Conservation (phyloP, 257 asterid genomes). For the Thymus mandschuricus region DNA sequence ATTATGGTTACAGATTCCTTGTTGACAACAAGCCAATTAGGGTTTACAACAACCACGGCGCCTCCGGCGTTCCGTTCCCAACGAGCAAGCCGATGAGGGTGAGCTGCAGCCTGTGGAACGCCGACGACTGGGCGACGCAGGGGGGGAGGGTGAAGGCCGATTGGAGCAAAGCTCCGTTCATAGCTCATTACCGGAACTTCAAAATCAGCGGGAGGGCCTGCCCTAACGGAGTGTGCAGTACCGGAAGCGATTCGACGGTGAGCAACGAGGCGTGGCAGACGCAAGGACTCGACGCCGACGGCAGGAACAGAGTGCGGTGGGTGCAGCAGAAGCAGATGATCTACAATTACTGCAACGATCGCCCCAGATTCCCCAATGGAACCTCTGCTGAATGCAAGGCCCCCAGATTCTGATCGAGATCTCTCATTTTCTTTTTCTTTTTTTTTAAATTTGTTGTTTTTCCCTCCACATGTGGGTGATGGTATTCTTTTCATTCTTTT, state of each 20-base stretch:
- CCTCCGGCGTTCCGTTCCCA: slow-evolving; percentile 50
- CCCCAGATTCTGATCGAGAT: slow-evolving; percentile 34
- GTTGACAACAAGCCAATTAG: slow-evolving; percentile 57
- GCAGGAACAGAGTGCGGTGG: slow-evolving; percentile 52
- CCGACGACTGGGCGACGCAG: slow-evolving; percentile 64
- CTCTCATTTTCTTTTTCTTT: background rate
- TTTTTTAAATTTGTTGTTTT: too few relatives aligned
- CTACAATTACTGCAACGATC: slow-evolving; percentile 57
- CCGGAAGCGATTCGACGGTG: slow-evolving; percentile 21
- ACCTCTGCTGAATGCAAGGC: slow-evolving; percentile 46
- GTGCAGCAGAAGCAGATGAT: slow-evolving; percentile 49
- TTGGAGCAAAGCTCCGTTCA: slow-evolving; percentile 55
- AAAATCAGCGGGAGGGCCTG: slow-evolving; percentile 34
- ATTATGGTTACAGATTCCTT: slow-evolving; percentile 42
- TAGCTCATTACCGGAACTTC: slow-evolving; percentile 51
- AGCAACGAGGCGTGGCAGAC: slow-evolving; percentile 24
- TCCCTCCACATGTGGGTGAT: too few relatives aligned
- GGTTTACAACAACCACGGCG: slow-evolving; percentile 50
- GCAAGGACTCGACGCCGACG: slow-evolving; percentile 42
- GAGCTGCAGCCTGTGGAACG: slow-evolving; percentile 61
- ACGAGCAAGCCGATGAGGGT: slow-evolving; percentile 51
- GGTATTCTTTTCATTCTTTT: too few relatives aligned
- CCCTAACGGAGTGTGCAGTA: background rate
- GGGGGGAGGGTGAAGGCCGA: slow-evolving; percentile 62
- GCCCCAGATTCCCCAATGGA: slow-evolving; percentile 48